Conservation (phyloP, 2,329 filamentous ascomycete species). For the Aspergillus fructus region DNA sequence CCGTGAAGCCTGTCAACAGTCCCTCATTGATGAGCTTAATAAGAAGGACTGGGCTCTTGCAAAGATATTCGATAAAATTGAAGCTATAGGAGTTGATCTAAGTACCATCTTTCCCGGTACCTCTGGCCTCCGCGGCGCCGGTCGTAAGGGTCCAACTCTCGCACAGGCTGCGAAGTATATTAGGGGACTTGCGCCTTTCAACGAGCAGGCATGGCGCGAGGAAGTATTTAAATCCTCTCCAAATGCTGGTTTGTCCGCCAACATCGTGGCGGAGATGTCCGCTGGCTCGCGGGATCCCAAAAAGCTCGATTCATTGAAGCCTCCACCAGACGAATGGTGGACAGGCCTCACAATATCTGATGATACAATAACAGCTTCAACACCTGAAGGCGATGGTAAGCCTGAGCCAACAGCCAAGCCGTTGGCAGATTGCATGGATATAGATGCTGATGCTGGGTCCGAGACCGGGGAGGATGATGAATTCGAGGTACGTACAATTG, state of each 20-base stretch:
- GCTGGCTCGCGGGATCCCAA: background rate
- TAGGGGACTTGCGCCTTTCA: constrained; percentile 55
- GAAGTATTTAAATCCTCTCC: constrained; percentile 22
- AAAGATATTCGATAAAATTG: constrained; percentile 59
- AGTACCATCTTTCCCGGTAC: constrained; percentile 58
- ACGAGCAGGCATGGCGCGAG: constrained; percentile 48
- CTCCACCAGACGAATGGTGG: constrained; percentile 36
- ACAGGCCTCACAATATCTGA: constrained; percentile 18
- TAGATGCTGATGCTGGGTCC: constrained; percentile 23
- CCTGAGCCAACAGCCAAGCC: background rate
- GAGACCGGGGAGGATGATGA: constrained; percentile 36
- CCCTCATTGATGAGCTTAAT: constrained; percentile 50
- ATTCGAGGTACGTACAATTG: constrained; percentile 35
- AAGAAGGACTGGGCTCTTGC: constrained; percentile 61
- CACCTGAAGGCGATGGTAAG: constrained; percentile 4
- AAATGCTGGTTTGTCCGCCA: constrained; percentile 22
- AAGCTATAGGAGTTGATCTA: constrained; percentile 56
- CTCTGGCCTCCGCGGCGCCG: constrained; percentile 43
- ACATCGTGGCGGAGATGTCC: constrained; percentile 27
- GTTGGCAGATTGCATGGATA: constrained; percentile 6
- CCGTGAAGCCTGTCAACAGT: constrained; percentile 48
- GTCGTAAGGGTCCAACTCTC: constrained; percentile 46
- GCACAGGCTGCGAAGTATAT: constrained; percentile 55
- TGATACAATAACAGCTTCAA: constrained; percentile 1
- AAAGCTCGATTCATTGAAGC: constrained; percentile 15